Conservation (phyloP, 192 early-diverging fungal genomes). For the Radiomyces spectabilis region DNA sequence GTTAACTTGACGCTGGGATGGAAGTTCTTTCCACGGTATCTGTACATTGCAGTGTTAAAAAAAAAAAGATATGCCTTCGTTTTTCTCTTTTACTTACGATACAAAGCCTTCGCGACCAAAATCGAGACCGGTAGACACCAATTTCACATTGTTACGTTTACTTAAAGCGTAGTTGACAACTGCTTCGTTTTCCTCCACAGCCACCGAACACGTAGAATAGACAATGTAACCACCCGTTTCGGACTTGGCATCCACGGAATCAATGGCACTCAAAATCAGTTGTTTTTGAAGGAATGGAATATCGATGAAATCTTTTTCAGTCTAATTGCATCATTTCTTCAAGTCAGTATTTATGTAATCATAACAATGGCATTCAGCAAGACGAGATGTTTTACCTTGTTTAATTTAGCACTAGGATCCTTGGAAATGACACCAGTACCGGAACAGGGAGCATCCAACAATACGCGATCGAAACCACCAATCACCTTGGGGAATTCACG, state of each 20-base stretch:
- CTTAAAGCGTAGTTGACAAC: constrained; percentile 92
- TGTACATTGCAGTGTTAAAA: constrained; percentile 9
- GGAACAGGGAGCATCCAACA: constrained; percentile 96
- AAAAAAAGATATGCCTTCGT: neutral
- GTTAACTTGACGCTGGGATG: constrained; percentile 77
- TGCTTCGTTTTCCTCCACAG: constrained; percentile 96
- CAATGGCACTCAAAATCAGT: constrained; percentile 93
- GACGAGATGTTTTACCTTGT: constrained; percentile 58
- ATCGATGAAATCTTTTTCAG: constrained; percentile 85
- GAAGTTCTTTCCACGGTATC: constrained; percentile 85
- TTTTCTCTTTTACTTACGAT: constrained; percentile 30
- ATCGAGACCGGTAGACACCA: constrained; percentile 83
- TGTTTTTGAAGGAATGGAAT: constrained; percentile 94
- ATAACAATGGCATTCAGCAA: too few species aligned
- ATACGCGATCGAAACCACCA: constrained; percentile 95
- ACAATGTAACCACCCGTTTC: constrained; percentile 94
- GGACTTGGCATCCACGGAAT: constrained; percentile 89
- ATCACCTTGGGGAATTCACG: constrained; percentile 94
- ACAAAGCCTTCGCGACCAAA: constrained; percentile 93
- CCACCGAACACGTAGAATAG: constrained; percentile 98
- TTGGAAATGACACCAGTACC: constrained; percentile 99
- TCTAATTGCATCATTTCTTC: constrained; percentile 25
- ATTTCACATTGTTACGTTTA: constrained; percentile 91
- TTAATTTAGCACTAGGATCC: constrained; percentile 91
- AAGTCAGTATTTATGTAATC: constrained; percentile 3